Evolutionary conservation across 495 filamentous ascomycete genomes (phyloP), one percentile per base, ranked within the genome.

Genomic region (Penicillium ochrochloron): DNA sequence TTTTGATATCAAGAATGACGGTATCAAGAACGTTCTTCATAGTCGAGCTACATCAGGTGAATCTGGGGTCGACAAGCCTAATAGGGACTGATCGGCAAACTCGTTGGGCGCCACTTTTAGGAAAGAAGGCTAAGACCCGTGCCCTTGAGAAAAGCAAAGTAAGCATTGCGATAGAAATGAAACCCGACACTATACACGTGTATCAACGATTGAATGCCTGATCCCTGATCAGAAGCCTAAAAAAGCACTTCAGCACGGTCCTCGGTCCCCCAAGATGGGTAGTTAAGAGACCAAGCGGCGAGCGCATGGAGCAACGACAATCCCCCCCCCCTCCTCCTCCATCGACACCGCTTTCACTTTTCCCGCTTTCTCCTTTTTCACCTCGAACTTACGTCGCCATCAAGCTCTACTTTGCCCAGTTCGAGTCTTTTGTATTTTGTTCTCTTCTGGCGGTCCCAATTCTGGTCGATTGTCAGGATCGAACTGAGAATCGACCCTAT

Each of bases 351-450:
- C 65, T 69, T 74, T 72, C 59, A 68, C 60, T 65, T 67, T 66
- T 63, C 71, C 70, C 71, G 63, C 64, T 64, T 64, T 69, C 62
- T 73, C 63, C 67, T 65, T 67, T 73, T 71, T 67, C 62, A 61
- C 59, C 54, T 60, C 62, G 46, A 53, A 35, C 41, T 57, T 44
- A 29, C 39, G n/a, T 41, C n/a, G 25, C 39, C 14, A n/a, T 42
- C 23, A 23, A 57, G 8, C 48, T 59, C 57, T 55, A 54, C 64
- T 52, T 63, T 65, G 56, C 63, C 56, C 56, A 55, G 11, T 55
- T 60, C 42, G 10, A 27, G 44, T 53, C 56, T 52, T 50, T 58
- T 68, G 44, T 55, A 61, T 63, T 64, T 53, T 37, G 33, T 58
- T 61, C 44, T 58, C 7, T 27, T 59, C 46, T 50, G 65, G 35